phyloP scores from a whole-genome alignment of 2,329 filamentous ascomycete genomes.

The Polychaeton citri region DNA sequence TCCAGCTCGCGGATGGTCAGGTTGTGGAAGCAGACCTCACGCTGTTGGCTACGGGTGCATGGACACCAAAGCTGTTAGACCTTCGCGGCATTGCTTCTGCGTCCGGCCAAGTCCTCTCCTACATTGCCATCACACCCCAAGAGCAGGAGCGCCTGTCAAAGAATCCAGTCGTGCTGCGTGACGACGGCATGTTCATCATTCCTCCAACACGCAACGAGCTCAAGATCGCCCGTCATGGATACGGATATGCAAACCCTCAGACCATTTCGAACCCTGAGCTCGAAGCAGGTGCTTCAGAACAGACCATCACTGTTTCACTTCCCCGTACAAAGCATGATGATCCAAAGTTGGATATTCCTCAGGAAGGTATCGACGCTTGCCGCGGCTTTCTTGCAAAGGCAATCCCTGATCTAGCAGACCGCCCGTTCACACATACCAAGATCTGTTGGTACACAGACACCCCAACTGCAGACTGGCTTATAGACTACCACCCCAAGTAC shows the following conservation, averaged over 20 bases:
- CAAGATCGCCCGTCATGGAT: conserved; percentile 38
- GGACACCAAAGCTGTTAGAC: conserved; percentile 68
- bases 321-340: conserved; percentile 36
- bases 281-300: conserved; percentile 5
- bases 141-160: conserved; percentile 54
- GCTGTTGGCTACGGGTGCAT: conserved; percentile 74
- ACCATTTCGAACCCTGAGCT: conserved; percentile 34
- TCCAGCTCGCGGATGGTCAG: conserved; percentile 36
- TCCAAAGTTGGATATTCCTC: conserved; percentile 32
- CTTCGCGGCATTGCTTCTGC: conserved; percentile 62
- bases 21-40: conserved; percentile 54
- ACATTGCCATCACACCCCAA: conserved; percentile 56
- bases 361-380: conserved; percentile 49
- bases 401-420: conserved; percentile 19
- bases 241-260: conserved; percentile 36
- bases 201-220: conserved; percentile 41
- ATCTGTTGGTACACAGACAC: conserved; percentile 48
- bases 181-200: conserved; percentile 63
- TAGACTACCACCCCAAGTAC: conserved; percentile 38
- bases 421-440: conserved; percentile 33
- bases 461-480: conserved; percentile 41
- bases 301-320: conserved; percentile 32
- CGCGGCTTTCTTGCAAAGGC: conserved; percentile 44
- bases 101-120: conserved; percentile 70
- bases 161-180: conserved; percentile 61